Conservation (phyloP, 164 flowering plant species). For the grape (Vitis vinifera) region DNA sequence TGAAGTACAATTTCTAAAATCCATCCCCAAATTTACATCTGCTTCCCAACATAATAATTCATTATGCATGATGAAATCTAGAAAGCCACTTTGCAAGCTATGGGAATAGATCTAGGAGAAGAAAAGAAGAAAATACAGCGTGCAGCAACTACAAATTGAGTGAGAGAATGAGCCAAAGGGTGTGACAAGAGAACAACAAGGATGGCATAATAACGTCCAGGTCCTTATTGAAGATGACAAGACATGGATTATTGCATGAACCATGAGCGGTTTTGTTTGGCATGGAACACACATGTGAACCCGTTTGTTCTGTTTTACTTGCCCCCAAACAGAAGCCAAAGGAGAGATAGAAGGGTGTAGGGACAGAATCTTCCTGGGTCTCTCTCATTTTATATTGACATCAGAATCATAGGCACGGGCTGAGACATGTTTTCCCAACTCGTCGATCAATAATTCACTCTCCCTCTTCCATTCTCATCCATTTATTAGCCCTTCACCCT, state of each 20-base stretch:
- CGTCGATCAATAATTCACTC: conserved; percentile 26
- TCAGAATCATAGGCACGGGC: conserved; percentile 32
- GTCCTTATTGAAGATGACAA: conserved; percentile 26
- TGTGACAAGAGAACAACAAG: background rate
- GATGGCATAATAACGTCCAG: background rate
- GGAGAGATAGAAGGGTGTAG: conserved; percentile 4
- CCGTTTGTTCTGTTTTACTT: background rate
- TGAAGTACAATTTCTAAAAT: too few species aligned
- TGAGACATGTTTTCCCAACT: conserved; percentile 29
- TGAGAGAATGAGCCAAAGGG: background rate
- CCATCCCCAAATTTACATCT: too few species aligned
- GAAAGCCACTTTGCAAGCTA: too few species aligned
- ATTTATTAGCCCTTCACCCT: conserved; percentile 15
- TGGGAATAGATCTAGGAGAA: too few species aligned
- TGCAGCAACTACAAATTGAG: too few species aligned
- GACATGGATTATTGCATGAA: conserved; percentile 18
- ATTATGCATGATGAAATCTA: too few species aligned
- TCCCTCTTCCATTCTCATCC: conserved; percentile 18
- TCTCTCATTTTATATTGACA: conserved; percentile 9
- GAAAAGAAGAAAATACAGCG: too few species aligned
- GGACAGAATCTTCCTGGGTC: conserved; percentile 8
- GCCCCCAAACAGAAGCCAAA: background rate
- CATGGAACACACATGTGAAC: conserved; percentile 26
- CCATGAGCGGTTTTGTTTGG: conserved; percentile 26
- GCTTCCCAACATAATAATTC: too few species aligned